Evolutionary conservation across 192 early-diverging fungal genomes (phyloP).

Genomic region (Backusella luteola): DNA sequence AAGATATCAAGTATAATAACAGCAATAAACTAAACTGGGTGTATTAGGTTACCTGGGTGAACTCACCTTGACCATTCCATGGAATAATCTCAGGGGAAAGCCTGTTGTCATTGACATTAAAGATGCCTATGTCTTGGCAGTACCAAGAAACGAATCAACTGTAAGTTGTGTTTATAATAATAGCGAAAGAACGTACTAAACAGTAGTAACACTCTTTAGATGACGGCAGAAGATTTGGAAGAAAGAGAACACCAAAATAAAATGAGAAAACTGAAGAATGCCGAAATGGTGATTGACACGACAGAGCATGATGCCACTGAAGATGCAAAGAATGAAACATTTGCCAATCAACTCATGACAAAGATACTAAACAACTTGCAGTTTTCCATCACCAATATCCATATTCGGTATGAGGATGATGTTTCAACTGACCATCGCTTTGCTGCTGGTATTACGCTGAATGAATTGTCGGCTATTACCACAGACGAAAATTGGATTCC

Average conservation of each 20-base stretch:
- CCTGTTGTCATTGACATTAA: slow-evolving; percentile 89
- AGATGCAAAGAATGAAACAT: slow-evolving; percentile 71
- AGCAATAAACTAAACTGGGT: background rate
- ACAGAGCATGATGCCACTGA: slow-evolving; percentile 24
- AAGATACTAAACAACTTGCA: slow-evolving; percentile 98
- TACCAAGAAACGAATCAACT: slow-evolving; percentile 65
- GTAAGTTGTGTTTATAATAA: slow-evolving; percentile 40
- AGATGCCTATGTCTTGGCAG: slow-evolving; percentile 85
- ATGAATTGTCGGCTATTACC: slow-evolving; percentile 88
- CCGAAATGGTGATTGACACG: slow-evolving; percentile 53
- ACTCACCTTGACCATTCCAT: slow-evolving; percentile 91
- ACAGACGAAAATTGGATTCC: slow-evolving; percentile 84
- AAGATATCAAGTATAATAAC: background rate
- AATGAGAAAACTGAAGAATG: slow-evolving; percentile 77
- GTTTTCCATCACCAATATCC: slow-evolving; percentile 92
- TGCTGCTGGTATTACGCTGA: slow-evolving; percentile 84
- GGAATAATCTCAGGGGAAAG: slow-evolving; percentile 94
- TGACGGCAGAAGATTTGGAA: slow-evolving; percentile 77
- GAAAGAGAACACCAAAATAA: slow-evolving; percentile 77
- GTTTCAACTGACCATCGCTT: slow-evolving; percentile 77
- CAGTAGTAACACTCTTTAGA: slow-evolving; percentile 41
- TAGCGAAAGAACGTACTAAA: background rate
- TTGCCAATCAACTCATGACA: slow-evolving; percentile 84
- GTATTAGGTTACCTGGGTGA: slow-evolving; percentile 84
- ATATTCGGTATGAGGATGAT: slow-evolving; percentile 93